These are phyloP conservation scores for Dendrobium chrysotoxum DNA, from an alignment of 106 monocot species.

Conservation along the genomic window DNA sequence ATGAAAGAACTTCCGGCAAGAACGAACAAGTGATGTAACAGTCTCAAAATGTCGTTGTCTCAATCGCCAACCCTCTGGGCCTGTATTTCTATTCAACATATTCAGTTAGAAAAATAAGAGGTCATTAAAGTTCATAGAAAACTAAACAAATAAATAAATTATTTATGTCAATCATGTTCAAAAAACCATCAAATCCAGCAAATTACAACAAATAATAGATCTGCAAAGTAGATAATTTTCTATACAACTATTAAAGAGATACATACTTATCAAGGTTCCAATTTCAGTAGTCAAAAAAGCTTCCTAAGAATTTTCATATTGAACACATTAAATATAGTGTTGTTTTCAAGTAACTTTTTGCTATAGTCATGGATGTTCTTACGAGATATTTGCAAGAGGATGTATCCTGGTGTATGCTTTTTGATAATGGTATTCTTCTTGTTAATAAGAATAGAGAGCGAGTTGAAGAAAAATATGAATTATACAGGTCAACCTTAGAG, in stretches of 20 bases:
- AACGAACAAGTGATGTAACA: conserved; percentile 64
- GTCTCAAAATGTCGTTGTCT: conserved; percentile 87
- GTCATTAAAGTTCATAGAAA: not conserved
- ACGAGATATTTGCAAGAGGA: no score
- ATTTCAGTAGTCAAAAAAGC: not conserved
- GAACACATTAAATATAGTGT: not conserved
- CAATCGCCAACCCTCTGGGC: conserved; percentile 95
- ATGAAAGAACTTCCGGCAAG: conserved; percentile 77
- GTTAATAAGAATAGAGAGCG: no score
- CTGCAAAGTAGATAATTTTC: not conserved
- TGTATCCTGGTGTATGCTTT: no score
- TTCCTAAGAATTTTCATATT: not conserved
- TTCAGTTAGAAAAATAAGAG: not conserved
- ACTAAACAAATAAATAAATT: not conserved
- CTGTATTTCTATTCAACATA: conserved; percentile 69
- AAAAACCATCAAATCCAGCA: not conserved
- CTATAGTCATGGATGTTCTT: no score
- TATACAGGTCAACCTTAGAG: no score
- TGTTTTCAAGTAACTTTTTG: no score
- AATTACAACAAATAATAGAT: not conserved
- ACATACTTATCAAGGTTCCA: not conserved
- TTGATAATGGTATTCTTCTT: no score
- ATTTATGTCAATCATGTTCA: not conserved
- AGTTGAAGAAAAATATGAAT: no score
- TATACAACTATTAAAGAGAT: not conserved